phyloP scores from a whole-genome alignment of 768 basidiomycete species.

The Paxillus rubicundulus region DNA sequence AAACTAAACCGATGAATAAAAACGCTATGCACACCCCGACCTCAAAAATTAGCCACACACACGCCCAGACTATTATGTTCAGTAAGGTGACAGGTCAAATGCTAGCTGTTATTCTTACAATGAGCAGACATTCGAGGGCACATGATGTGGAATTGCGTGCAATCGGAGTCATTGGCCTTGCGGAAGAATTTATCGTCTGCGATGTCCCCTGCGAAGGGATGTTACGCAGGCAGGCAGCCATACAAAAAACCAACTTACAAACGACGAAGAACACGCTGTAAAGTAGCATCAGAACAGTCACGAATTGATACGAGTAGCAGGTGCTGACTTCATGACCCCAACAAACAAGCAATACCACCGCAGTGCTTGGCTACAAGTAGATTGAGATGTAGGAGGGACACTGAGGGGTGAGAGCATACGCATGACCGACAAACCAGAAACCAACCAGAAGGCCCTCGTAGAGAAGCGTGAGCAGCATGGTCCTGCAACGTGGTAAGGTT shows the following conservation, averaged over 20 bases:
- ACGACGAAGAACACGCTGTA: constrained; percentile 79
- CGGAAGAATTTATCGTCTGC: constrained; percentile 94
- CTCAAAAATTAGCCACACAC: constrained; percentile 82
- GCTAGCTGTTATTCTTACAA: constrained; percentile 39
- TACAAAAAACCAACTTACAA: constrained; percentile 50
- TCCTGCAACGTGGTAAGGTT: constrained; percentile 46
- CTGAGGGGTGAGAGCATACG: constrained; percentile 43
- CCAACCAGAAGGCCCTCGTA: constrained; percentile 88
- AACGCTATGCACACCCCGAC: constrained; percentile 73
- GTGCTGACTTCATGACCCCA: constrained; percentile 78
- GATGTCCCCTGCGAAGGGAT: constrained; percentile 69
- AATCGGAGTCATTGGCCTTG: constrained; percentile 91
- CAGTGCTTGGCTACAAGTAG: constrained; percentile 58
- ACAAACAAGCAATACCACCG: constrained; percentile 83
- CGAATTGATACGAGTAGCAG: constrained; percentile 7
- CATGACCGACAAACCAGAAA: constrained; percentile 95
- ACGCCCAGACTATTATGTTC: constrained; percentile 67
- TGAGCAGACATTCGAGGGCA: constrained; percentile 72
- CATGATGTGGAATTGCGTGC: constrained; percentile 81
- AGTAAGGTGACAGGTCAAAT: not conserved
- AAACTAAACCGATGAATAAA: constrained; percentile 73
- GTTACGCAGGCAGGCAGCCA: not conserved
- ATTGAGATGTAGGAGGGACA: constrained; percentile 5
- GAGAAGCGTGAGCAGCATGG: constrained; percentile 74
- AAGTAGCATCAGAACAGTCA: constrained; percentile 7